phyloP scores from a whole-genome alignment of 768 basidiomycete species.

The Pisolithus orientalis region DNA sequence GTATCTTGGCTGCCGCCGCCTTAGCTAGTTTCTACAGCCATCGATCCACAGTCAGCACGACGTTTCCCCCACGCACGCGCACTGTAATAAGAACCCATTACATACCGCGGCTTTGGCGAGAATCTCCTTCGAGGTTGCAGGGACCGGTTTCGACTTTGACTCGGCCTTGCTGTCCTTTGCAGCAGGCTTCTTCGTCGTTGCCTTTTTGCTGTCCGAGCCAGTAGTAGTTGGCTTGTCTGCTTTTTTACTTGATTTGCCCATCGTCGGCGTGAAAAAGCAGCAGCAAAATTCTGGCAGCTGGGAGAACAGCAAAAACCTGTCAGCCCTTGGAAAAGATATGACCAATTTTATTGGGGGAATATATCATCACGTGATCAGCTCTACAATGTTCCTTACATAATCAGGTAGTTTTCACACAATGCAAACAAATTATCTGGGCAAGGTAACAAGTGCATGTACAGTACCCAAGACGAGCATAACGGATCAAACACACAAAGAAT shows the following conservation, averaged over 20 bases:
- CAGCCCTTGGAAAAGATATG: no score
- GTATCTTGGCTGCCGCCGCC: no score
- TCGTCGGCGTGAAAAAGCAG: conserved; percentile 9
- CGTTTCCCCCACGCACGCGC: no score
- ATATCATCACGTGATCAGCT: not conserved
- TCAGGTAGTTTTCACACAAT: not conserved
- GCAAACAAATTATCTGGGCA: conserved; percentile 13
- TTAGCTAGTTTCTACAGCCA: no score
- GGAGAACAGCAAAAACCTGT: no score
- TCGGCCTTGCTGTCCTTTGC: not conserved
- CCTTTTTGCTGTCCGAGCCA: conserved; percentile 17
- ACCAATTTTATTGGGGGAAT: not conserved
- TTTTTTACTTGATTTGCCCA: conserved; percentile 20
- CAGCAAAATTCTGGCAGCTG: no score
- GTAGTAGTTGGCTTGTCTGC: conserved; percentile 6
- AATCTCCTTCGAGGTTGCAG: conserved; percentile 10
- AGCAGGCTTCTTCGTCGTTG: not conserved
- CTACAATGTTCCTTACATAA: not conserved
- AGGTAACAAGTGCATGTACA: conserved; percentile 3
- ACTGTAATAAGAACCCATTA: not conserved
- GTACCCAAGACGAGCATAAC: conserved; percentile 16
- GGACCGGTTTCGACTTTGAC: not conserved
- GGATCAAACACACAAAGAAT: conserved; percentile 14
- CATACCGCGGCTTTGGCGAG: conserved; percentile 5
- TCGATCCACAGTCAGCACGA: no score